Evolutionary conservation across 2,329 filamentous ascomycete species (phyloP).

Genomic region (Penicillium vulpinum): DNA sequence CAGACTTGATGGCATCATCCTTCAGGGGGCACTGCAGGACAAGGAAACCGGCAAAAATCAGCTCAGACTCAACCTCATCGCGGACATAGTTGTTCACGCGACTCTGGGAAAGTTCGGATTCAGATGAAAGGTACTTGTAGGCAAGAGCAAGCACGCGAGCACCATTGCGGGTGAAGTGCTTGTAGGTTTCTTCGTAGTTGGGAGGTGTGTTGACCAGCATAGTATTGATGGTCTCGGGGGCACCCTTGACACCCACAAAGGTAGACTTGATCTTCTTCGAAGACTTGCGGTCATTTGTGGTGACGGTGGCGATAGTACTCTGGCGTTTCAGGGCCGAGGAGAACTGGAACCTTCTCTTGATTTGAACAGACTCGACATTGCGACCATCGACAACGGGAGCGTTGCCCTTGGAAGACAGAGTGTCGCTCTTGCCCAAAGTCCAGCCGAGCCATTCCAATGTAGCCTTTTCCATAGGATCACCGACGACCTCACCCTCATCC

Average conservation of each 20-base stretch:
- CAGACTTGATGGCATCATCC: slow-evolving; percentile 89
- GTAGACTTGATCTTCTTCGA: slow-evolving; percentile 78
- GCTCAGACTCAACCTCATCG: slow-evolving; percentile 80
- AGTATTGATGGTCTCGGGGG: slow-evolving; percentile 92
- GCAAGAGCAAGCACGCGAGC: slow-evolving; percentile 90
- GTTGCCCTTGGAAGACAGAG: slow-evolving; percentile 65
- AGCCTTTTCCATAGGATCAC: slow-evolving; percentile 98
- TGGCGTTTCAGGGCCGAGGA: slow-evolving; percentile 95
- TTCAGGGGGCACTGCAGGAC: slow-evolving; percentile 95
- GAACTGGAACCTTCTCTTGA: slow-evolving; percentile 97
- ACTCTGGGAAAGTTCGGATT: slow-evolving; percentile 76
- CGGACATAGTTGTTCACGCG: slow-evolving; percentile 93
- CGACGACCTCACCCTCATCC: slow-evolving; percentile 94
- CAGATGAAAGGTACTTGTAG: slow-evolving; percentile 84
- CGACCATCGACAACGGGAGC: slow-evolving; percentile 45
- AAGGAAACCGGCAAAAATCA: slow-evolving; percentile 91
- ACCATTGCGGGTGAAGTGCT: slow-evolving; percentile 94
- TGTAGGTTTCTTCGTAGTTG: slow-evolving; percentile 96
- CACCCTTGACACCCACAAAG: slow-evolving; percentile 94
- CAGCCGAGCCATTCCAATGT: slow-evolving; percentile 87
- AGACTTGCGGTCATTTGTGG: slow-evolving; percentile 68
- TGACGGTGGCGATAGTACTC: slow-evolving; percentile 85
- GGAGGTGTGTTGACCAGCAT: slow-evolving; percentile 81
- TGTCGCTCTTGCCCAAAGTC: slow-evolving; percentile 87
- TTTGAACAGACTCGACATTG: slow-evolving; percentile 73